Percentiles rank a stretch among this genome's conserved stretches.
These are phyloP conservation scores for Flaveria sonorensis DNA, from an alignment of 129 eudicot genomes.

Conservation along the genomic window DNA sequence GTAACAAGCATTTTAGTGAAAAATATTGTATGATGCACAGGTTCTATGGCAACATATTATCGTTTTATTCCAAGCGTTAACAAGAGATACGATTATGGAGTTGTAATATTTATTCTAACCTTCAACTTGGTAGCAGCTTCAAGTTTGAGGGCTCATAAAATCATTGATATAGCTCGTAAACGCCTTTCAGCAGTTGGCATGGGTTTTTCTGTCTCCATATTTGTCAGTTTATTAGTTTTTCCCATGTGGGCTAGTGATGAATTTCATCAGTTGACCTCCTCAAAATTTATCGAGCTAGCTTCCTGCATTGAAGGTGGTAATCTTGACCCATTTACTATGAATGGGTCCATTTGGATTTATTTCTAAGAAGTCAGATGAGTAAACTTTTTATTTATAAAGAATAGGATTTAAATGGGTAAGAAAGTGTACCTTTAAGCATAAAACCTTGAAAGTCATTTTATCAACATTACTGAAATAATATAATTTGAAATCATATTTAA, in stretches of 20 bases:
- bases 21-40: slow-evolving; percentile 30
- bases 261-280: slow-evolving; percentile 48
- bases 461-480: too few relatives aligned
- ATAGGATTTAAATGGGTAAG: too few relatives aligned
- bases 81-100: slow-evolving; percentile 62
- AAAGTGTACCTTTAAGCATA: not conserved
- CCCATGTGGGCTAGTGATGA: slow-evolving; percentile 76
- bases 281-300: slow-evolving; percentile 53
- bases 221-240: slow-evolving; percentile 45
- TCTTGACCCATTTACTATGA: not conserved
- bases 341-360: not conserved
- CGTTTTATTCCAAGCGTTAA: slow-evolving; percentile 55
- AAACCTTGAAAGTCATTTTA: not conserved
- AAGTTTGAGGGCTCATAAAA: slow-evolving; percentile 47
- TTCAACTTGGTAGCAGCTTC: slow-evolving; percentile 62
- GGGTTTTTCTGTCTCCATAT: slow-evolving; percentile 58
- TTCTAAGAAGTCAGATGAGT: not conserved
- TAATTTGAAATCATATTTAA: not conserved
- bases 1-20: not conserved
- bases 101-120: slow-evolving; percentile 52
- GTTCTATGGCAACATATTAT: slow-evolving; percentile 59
- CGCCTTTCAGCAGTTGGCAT: slow-evolving; percentile 63
- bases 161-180: slow-evolving; percentile 42
- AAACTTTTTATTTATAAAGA: too few relatives aligned
- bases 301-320: slow-evolving; percentile 47